Conservation (phyloP, 2,329 filamentous ascomycete species). For the Chalaropsis ovoidea region DNA sequence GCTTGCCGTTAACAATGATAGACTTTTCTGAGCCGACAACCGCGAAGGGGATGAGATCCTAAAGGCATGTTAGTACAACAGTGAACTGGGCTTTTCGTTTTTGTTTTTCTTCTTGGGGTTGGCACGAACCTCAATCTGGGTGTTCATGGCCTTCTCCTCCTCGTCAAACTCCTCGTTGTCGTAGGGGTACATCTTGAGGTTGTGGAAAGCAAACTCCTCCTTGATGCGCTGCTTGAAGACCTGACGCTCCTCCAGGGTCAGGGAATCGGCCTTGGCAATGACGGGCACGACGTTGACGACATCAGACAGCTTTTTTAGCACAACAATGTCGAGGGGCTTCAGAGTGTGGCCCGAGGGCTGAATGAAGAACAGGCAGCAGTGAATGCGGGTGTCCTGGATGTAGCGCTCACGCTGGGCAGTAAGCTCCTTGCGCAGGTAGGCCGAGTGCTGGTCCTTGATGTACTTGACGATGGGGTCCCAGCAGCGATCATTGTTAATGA, state of each 20-base stretch:
- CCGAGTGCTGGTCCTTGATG: slow-evolving; percentile 99
- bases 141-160: slow-evolving; percentile 87
- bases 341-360: slow-evolving; percentile 95
- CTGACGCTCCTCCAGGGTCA: slow-evolving; percentile 89
- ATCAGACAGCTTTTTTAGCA: slow-evolving; percentile 98
- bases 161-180: slow-evolving; percentile 98
- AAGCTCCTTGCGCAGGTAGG: slow-evolving; percentile 97
- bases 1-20: slow-evolving; percentile 93
- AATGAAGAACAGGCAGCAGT: slow-evolving; percentile 99
- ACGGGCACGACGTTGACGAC: slow-evolving; percentile 98
- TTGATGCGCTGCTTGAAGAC: slow-evolving; percentile 99
- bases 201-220: slow-evolving; percentile 99
- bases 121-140: slow-evolving; percentile 77
- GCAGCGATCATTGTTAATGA: slow-evolving; percentile 99
- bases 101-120: neutral
- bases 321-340: slow-evolving; percentile 98
- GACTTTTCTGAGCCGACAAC: slow-evolving; percentile 97
- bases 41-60: slow-evolving; percentile 93
- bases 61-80: slow-evolving; percentile 32
- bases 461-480: slow-evolving; percentile 99
- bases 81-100: neutral
- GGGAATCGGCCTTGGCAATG: slow-evolving; percentile 93
- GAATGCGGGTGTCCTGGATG: slow-evolving; percentile 97
- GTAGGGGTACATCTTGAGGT: slow-evolving; percentile 99
- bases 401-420: slow-evolving; percentile 98